Evolutionary conservation across 176 grass and related monocot genomes (phyloP).

Genomic region (Oryza glaberrima): DNA sequence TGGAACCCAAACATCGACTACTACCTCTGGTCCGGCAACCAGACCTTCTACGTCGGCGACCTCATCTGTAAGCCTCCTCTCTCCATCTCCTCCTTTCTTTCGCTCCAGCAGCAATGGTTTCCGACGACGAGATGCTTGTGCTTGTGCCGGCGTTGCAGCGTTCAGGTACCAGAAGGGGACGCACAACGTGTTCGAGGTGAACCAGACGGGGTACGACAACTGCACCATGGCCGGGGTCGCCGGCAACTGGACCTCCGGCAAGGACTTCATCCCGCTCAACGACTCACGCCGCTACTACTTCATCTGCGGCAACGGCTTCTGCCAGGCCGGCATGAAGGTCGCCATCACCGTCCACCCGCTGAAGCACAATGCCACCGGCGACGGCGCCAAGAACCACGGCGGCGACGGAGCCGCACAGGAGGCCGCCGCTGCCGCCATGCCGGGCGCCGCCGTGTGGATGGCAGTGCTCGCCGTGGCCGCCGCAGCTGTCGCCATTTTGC

Average conservation of each 20-base stretch:
- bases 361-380: conserved; percentile 20
- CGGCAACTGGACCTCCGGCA: conserved; percentile 92
- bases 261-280: conserved; percentile 80
- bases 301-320: conserved; percentile 88
- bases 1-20: conserved; percentile 99
- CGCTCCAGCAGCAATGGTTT: not conserved
- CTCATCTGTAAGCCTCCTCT: conserved; percentile 66
- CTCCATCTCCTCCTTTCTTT: not conserved
- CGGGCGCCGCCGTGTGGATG: not conserved
- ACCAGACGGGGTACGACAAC: conserved; percentile 85
- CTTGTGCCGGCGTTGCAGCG: conserved; percentile 40
- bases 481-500: not conserved
- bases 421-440: not conserved
- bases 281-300: conserved; percentile 66
- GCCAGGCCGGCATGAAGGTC: conserved; percentile 78
- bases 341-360: conserved; percentile 54
- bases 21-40: conserved; percentile 79
- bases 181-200: conserved; percentile 92
- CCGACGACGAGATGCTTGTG: no score
- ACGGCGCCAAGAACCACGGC: not conserved
- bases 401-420: not conserved
- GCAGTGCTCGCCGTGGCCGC: not conserved
- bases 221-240: conserved; percentile 75
- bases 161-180: conserved; percentile 85
- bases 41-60: conserved; percentile 77